Base-by-base conservation (phyloP, 2,329 filamentous ascomycete species). In the Fusarium xyrophilum region DNA sequence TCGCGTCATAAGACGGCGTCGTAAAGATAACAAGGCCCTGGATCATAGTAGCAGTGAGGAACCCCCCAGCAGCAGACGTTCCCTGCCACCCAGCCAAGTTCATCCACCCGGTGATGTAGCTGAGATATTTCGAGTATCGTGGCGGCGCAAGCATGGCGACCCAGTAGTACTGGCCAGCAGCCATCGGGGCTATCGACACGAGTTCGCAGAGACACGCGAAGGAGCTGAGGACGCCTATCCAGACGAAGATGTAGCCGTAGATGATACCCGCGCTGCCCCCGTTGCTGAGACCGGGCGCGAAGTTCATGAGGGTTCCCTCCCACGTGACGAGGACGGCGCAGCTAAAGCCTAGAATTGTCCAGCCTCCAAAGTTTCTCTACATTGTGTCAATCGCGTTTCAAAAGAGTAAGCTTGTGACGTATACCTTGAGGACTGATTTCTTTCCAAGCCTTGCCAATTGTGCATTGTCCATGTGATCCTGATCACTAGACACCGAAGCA, bases 221-320 rank as follows among this genome's bases (percentile, higher is more conserved):
- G 27, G 69, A 66, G 28, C 70, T 72, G 12, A 73, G 68, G 1
- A 82, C 85, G 2, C 81, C 82, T 21, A 76, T 70, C 82, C 83
- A 85, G 21, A 83, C 81, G 47, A 86, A 81, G 33, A 86, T 78
- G 74, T 82, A 86, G 48, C 83, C 83, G 66, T 84, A 86, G 13
- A 86, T 73, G 10, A 84, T 75, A 7, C 84, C 83, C 3, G 62
- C 70, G 3, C 70, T 65, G 4, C 73, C 73, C 6, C 73, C 73
- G 21, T 74, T 74, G 6, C 58, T 60, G 21, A 74, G 58, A 21
- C 72, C 73, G 3, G 71, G 65, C 2, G 73, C 68, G 23, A 74
- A 74, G 56, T 72, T 69, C 71, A 75, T 69, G 2, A 74, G 63
- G 2, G 73, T 69, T 36, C 73, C 73, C 30, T 74, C 73, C 73